A percentile compares a stretch with the other conserved stretches of the same genome.
These are phyloP conservation scores for Septoria linicola DNA, from an alignment of 2,329 filamentous ascomycete genomes.

Conservation along the genomic window DNA sequence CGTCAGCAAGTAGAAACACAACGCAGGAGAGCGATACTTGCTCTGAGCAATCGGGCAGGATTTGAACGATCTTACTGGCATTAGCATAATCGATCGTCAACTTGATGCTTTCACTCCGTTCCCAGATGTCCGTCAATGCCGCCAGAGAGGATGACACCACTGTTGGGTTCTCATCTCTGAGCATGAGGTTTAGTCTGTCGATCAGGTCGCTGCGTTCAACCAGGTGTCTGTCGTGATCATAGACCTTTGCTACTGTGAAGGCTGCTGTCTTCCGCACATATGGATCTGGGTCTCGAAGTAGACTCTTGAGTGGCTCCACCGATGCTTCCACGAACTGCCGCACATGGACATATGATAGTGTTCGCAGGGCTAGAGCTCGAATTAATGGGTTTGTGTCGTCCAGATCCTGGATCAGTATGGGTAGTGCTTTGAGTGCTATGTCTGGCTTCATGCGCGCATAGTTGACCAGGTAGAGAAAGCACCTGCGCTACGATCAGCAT, in stretches of 20 bases:
- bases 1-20: conserved; percentile 27
- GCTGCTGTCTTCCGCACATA: conserved; percentile 98
- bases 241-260: conserved; percentile 94
- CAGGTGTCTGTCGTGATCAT: conserved; percentile 89
- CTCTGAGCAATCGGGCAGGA: conserved; percentile 95
- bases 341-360: conserved; percentile 97
- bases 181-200: conserved; percentile 80
- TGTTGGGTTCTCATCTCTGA: conserved; percentile 94
- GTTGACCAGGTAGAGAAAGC: conserved; percentile 95
- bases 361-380: conserved; percentile 84
- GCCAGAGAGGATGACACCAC: conserved; percentile 94
- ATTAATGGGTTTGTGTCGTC: conserved; percentile 89
- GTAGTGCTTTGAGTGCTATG: conserved; percentile 87
- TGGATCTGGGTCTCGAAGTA: conserved; percentile 83
- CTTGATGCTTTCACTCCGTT: conserved; percentile 94
- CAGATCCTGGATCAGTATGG: conserved; percentile 75
- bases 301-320: conserved; percentile 75
- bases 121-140: conserved; percentile 95
- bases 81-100: conserved; percentile 97
- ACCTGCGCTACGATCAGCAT: conserved; percentile 61
- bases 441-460: conserved; percentile 94
- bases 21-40: conserved; percentile 49
- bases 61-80: conserved; percentile 96
- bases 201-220: conserved; percentile 92
- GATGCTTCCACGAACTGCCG: conserved; percentile 92